phyloP scores from a whole-genome alignment of 306 rosid species.

The Glycine latifolia region DNA sequence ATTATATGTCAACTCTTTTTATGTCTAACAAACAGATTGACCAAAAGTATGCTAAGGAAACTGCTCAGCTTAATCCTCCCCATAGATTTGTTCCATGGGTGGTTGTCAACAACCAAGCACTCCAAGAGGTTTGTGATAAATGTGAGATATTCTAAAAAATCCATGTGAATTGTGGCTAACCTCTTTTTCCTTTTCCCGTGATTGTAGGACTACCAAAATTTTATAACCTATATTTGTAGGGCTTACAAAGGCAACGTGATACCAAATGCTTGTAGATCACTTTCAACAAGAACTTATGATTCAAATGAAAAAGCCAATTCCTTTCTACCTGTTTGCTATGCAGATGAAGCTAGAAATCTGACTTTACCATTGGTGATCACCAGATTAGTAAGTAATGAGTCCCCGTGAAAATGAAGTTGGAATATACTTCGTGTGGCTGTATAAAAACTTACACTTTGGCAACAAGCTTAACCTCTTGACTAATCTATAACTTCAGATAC shows the following conservation, averaged over 20 bases:
- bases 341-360: no score
- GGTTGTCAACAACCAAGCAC: constrained; percentile 72
- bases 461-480: no score
- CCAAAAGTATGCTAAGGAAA: constrained; percentile 63
- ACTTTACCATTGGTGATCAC: no score
- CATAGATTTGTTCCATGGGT: constrained; percentile 91
- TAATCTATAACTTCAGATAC: no score
- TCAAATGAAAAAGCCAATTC: constrained; percentile 37
- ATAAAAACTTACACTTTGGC: no score
- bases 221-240: constrained; percentile 65
- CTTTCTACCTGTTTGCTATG: background rate
- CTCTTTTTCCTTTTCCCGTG: constrained; percentile 29
- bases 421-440: no score
- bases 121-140: constrained; percentile 68
- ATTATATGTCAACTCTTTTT: background rate
- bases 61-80: constrained; percentile 68
- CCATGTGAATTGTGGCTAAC: constrained; percentile 16
- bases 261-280: constrained; percentile 64
- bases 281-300: constrained; percentile 38
- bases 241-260: constrained; percentile 63
- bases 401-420: no score
- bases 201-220: constrained; percentile 64
- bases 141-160: background rate
- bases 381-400: no score
- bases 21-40: constrained; percentile 62